Evolutionary conservation across 2,329 filamentous ascomycete genomes (phyloP), one percentile per base, ranked within the genome.

Genomic region (Fusarium camptoceras): DNA sequence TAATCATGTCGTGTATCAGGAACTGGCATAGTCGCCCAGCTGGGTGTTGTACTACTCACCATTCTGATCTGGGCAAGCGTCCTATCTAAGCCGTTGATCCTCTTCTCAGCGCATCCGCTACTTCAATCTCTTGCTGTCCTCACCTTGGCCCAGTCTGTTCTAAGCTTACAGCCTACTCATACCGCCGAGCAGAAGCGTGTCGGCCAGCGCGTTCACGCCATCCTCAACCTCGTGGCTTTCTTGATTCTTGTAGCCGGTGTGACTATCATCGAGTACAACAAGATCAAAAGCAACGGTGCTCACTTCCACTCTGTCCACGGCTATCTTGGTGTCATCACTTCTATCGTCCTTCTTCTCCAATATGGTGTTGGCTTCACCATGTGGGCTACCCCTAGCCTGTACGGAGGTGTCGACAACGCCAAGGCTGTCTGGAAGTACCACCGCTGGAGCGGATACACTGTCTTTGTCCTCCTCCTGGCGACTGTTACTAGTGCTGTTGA

Each of bases 371-470:
- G 96, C 18, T 88, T 97, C 68, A 92, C 93, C 31, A 93, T 96
- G 82, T 98, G 91, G 84, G 93, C 89, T 62, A 83, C 88, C 5
- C 94, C 94, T 0, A 76, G 77, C 1, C 75, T 97, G 2, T 97
- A 95, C 74, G 94, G 94, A 8, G 89, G 93, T 59, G 89, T 91
- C 68, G 90, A 93, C 27, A 89, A 89, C 5, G 95, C 94, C 22
- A 97, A 94, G 85, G 85, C 85, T 25, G 79, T 97, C 43, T 98
- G 95, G 86, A 98, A 97, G 81, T 97, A 94, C 75, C 96, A 98
- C 79, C 89, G 95, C 30, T 81, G 87, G 56, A 86, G 85, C 24
- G 96, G 95, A 4, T 98, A 99, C 77, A 71, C 89, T 10, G 82
- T 94, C 62, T 81, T 95, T 56, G 76, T 91, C 53, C 75, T 97